phyloP scores from a whole-genome alignment of 2,329 filamentous ascomycete genomes.

The Intubia oerlemansii region DNA sequence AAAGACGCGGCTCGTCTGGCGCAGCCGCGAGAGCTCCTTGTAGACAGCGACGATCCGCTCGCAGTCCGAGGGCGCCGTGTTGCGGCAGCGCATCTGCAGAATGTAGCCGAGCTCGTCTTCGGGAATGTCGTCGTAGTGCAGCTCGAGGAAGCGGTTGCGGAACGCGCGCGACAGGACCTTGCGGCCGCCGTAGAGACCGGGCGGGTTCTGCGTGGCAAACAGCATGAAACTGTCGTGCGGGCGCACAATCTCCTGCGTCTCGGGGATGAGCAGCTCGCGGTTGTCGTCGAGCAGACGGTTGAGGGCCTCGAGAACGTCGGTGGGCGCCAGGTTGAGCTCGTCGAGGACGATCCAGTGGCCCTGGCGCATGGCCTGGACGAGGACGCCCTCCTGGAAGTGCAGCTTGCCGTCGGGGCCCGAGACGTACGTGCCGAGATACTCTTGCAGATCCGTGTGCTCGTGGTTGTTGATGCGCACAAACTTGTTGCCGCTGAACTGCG shows the following conservation, averaged over 20 bases:
- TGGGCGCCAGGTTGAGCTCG: constrained; percentile 89
- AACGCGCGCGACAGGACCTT: constrained; percentile 90
- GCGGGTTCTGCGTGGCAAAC: constrained; percentile 93
- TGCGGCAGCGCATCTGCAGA: constrained; percentile 67
- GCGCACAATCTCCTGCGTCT: constrained; percentile 83
- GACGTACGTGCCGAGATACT: constrained; percentile 88
- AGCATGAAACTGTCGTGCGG: constrained; percentile 94
- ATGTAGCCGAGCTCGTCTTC: constrained; percentile 87
- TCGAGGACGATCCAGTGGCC: constrained; percentile 98
- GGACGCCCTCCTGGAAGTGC: constrained; percentile 75
- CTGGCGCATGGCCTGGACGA: constrained; percentile 79
- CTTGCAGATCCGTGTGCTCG: constrained; percentile 93
- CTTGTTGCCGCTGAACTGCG: constrained; percentile 89
- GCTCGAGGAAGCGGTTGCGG: constrained; percentile 85
- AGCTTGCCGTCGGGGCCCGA: constrained; percentile 71
- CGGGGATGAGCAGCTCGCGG: constrained; percentile 80
- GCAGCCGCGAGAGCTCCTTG: constrained; percentile 69
- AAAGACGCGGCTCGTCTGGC: constrained; percentile 79
- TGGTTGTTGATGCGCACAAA: constrained; percentile 99
- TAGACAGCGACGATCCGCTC: constrained; percentile 83
- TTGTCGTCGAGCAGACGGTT: constrained; percentile 95
- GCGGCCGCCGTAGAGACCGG: constrained; percentile 82
- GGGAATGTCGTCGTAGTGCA: constrained; percentile 96
- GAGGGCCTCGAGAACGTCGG: constrained; percentile 86
- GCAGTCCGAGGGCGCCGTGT: constrained; percentile 77